Evolutionary conservation across 2,329 filamentous ascomycete genomes (phyloP).

Genomic region (Fusarium sp.): DNA sequence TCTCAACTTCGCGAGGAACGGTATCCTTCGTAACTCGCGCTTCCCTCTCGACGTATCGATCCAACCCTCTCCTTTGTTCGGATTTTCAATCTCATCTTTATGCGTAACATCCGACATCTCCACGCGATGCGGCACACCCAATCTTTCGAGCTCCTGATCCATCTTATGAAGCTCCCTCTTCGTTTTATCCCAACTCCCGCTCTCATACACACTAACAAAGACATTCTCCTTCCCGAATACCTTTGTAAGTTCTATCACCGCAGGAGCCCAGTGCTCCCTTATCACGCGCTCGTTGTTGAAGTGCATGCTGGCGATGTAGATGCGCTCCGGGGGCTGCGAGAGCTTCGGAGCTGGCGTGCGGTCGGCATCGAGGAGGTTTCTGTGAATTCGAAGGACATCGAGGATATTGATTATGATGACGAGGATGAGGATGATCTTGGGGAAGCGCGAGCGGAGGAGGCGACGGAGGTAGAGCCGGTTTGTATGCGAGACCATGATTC

Average conservation of each 20-base stretch:
- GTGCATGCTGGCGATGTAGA: conserved; percentile 78
- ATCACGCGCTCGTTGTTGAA: conserved; percentile 75
- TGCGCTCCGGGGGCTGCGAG: conserved; percentile 55
- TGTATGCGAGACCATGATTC: conserved; percentile 50
- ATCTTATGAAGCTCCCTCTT: conserved; percentile 72
- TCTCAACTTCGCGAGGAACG: conserved; percentile 73
- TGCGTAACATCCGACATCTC: conserved; percentile 71
- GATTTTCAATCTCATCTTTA: conserved; percentile 64
- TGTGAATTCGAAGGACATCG: conserved; percentile 57
- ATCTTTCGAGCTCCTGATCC: conserved; percentile 64
- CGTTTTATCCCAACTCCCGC: conserved; percentile 76
- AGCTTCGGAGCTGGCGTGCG: conserved; percentile 42
- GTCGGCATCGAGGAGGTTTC: conserved; percentile 50
- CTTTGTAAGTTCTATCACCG: conserved; percentile 68
- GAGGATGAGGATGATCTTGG: conserved; percentile 53
- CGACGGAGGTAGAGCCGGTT: conserved; percentile 56
- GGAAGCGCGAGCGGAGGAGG: conserved; percentile 53
- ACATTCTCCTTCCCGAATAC: conserved; percentile 73
- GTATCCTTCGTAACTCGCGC: conserved; percentile 74
- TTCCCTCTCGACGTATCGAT: conserved; percentile 68
- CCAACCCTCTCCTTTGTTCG: conserved; percentile 69
- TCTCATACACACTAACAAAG: conserved; percentile 76
- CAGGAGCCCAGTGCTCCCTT: conserved; percentile 71
- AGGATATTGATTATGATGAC: conserved; percentile 56
- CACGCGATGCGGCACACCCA: conserved; percentile 68